A percentile compares a stretch with the other conserved stretches of the same genome.
Conservation (phyloP, 305 asterid species). For the Nicotiana rustica region DNA sequence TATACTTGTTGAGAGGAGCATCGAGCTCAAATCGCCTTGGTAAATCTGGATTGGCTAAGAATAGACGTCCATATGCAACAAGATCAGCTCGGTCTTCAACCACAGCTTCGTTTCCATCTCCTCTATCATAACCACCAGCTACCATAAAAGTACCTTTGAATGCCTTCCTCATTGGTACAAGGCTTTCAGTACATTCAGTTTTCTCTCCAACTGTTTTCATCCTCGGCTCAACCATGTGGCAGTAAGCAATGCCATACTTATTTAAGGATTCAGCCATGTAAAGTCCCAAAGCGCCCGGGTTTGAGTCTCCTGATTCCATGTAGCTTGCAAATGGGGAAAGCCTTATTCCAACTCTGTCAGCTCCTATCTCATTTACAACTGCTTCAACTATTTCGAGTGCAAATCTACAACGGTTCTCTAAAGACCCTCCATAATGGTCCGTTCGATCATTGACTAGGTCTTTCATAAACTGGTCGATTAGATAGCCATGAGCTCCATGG, state of each 20-base stretch:
- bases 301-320: conserved; percentile 36
- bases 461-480: conserved; percentile 41
- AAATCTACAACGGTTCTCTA: conserved; percentile 43
- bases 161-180: conserved; percentile 39
- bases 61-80: conserved; percentile 38
- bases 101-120: conserved; percentile 36
- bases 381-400: conserved; percentile 42
- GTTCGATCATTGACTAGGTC: conserved; percentile 40
- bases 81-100: conserved; percentile 38
- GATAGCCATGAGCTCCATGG: conserved; percentile 40
- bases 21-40: conserved; percentile 36
- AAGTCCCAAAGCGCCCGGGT: conserved; percentile 38
- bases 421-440: conserved; percentile 43
- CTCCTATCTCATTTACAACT: conserved; percentile 37
- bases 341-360: conserved; percentile 36
- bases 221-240: conserved; percentile 51
- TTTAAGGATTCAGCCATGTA: conserved; percentile 37
- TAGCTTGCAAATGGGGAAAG: conserved; percentile 36
- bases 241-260: conserved; percentile 42
- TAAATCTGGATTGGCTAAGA: conserved; percentile 43
- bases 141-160: conserved; percentile 41
- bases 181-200: conserved; percentile 28
- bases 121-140: conserved; percentile 43
- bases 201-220: not conserved
- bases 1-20: conserved; percentile 40